Evolutionary conservation across 1,284 basidiomycete species (phyloP).

Genomic region (Apiotrichum gracile): DNA sequence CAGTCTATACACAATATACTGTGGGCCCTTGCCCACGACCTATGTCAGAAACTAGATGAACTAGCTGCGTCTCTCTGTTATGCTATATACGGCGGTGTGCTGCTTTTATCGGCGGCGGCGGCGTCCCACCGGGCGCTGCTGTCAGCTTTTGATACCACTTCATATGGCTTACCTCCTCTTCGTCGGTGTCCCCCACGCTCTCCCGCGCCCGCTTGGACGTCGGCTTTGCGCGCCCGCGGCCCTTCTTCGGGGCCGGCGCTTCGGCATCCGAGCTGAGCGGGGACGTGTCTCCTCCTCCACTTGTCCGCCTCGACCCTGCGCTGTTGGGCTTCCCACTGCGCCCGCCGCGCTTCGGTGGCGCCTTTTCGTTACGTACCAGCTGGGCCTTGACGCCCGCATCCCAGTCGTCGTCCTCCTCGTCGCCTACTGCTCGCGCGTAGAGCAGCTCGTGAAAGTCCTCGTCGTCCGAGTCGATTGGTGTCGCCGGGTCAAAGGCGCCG

Average conservation of each 20-base stretch:
- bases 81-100: no score
- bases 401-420: constrained; percentile 8
- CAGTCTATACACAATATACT: no score
- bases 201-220: constrained; percentile 1
- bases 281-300: background rate
- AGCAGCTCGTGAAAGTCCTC: constrained; percentile 6
- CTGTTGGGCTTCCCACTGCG: background rate
- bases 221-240: background rate
- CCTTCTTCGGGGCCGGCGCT: background rate
- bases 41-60: no score
- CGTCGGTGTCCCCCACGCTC: constrained; percentile 6
- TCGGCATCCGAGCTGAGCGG: constrained; percentile 2
- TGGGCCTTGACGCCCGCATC: constrained; percentile 11
- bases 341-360: background rate
- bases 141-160: background rate
- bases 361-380: background rate
- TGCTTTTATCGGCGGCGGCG: constrained; percentile 6
- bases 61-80: no score
- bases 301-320: background rate
- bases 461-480: constrained; percentile 2
- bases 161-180: background rate
- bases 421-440: constrained; percentile 5
- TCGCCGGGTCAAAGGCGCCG: background rate
- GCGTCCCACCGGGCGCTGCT: constrained; percentile 2
- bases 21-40: no score